Conservation (phyloP, 176 grass and related monocot genomes). For the Tuctoria greenei region DNA sequence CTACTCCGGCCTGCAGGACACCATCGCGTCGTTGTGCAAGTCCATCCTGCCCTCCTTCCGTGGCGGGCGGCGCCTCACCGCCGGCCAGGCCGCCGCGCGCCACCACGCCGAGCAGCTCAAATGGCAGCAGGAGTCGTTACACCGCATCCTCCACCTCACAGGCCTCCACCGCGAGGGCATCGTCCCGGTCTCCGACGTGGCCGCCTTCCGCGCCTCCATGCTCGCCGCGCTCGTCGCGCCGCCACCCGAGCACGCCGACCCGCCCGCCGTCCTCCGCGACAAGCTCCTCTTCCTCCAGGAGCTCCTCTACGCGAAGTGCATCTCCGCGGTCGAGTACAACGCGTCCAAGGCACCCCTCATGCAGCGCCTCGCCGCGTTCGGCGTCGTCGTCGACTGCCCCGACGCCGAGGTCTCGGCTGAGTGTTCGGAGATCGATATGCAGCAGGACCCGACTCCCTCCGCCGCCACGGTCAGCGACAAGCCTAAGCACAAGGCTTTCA, state of each 20-base stretch:
- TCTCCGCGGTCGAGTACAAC: constrained; percentile 80
- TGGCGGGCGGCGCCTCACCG: constrained; percentile 54
- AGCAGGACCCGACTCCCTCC: constrained; percentile 43
- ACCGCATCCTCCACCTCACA: constrained; percentile 85
- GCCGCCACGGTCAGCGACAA: constrained; percentile 39
- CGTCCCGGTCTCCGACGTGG: constrained; percentile 65
- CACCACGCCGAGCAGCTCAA: constrained; percentile 77
- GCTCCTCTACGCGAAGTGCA: constrained; percentile 73
- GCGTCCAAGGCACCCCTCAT: constrained; percentile 71
- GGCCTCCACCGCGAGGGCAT: constrained; percentile 88
- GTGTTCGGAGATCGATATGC: constrained; percentile 90
- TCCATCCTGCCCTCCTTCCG: constrained; percentile 76
- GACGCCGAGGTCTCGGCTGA: constrained; percentile 59
- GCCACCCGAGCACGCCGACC: constrained; percentile 46
- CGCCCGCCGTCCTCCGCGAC: constrained; percentile 58
- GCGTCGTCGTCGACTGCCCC: constrained; percentile 62
- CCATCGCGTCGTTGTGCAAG: constrained; percentile 87
- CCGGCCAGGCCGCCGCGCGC: constrained; percentile 61
- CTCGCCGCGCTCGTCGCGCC: constrained; percentile 62
- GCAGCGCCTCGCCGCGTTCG: constrained; percentile 70
- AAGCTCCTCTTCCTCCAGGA: constrained; percentile 98
- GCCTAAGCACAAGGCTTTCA: constrained; percentile 65
- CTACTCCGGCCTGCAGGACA: constrained; percentile 94
- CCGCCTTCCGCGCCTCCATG: constrained; percentile 61
- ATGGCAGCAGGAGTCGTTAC: constrained; percentile 96